phyloP scores from a whole-genome alignment of 345 rosid genomes.

The Aquilaria sinensis region DNA sequence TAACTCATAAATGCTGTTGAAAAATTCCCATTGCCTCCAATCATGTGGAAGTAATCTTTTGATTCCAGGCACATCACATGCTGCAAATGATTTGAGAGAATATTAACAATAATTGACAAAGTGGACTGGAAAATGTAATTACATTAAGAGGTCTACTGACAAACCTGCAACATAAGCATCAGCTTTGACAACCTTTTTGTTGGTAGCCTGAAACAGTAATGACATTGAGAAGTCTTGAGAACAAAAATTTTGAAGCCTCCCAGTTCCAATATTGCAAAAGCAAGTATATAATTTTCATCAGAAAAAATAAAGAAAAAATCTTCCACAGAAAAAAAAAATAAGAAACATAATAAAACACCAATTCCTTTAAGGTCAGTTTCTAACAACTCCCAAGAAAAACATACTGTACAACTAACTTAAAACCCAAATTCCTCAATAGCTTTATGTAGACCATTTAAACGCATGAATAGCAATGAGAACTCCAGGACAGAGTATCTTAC shows the following conservation, averaged over 20 bases:
- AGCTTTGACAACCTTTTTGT: constrained; percentile 74
- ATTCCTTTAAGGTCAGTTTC: neutral
- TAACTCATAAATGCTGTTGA: constrained; percentile 72
- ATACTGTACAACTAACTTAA: neutral
- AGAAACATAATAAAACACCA: neutral
- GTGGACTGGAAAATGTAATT: neutral
- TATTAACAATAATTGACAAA: neutral
- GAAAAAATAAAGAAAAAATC: constrained; percentile 7
- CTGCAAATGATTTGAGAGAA: constrained; percentile 27
- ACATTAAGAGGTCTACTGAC: constrained; percentile 4
- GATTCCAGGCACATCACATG: constrained; percentile 96
- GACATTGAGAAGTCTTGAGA: no score
- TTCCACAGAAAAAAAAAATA: neutral
- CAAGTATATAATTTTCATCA: no score
- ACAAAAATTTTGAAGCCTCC: no score
- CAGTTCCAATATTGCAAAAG: no score
- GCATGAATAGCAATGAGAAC: neutral
- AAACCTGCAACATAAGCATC: constrained; percentile 93
- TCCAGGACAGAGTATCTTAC: constrained; percentile 30
- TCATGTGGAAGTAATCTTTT: constrained; percentile 75
- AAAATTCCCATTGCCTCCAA: constrained; percentile 79
- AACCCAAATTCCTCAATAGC: neutral
- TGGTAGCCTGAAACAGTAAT: constrained; percentile 56
- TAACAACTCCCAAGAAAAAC: neutral
- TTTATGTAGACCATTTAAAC: neutral